Evolutionary conservation across 2,329 filamentous ascomycete species (phyloP), one percentile per base, ranked within the genome.

Genomic region (Calonectria pseudoreteaudii): DNA sequence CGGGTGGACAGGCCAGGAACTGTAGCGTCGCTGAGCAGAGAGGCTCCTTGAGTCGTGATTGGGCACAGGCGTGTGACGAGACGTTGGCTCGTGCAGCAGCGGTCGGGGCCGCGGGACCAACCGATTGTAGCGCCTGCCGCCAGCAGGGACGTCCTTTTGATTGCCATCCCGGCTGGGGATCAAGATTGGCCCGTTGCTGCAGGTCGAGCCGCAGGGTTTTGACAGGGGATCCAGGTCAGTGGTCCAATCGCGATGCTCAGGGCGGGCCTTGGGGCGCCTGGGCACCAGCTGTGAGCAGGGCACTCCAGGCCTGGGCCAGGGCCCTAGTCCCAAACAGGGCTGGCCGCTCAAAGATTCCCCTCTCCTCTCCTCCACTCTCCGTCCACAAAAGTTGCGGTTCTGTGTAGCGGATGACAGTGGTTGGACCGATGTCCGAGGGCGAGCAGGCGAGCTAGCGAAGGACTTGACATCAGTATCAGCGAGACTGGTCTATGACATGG

Each of bases 71-170:
- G 75, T 87, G 87, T 88, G 87, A 88, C 84, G 84, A 86, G 77
- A 82, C 77, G 75, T 79, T 83, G 82, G 82, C 83, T 84, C 82
- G 84, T 87, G 86, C 86, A 88, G 83, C 82, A 81, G 81, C 83
- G 81, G 83, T 82, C 84, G 86, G 86, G 84, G 83, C 85, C 83
- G 84, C 85, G 86, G 87, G 85, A 86, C 85, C 85, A 85, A 86
- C 85, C 85, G 85, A 84, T 83, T 81, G 79, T 83, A 85, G 85
- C 82, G 83, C 80, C 77, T 78, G 77, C 79, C 78, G 76, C 77
- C 70, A 68, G 66, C 82, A 82, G 73, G 83, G 82, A 70, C 77
- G 49, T 65, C 18, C 58, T 62, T 72, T 74, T 79, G 74, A 64
- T 68, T 71, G 70, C 73, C 34, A 77, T 77, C 83, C 84, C 81